Base-by-base conservation (phyloP, 2,329 filamentous ascomycete genomes). In the Ophiocordyceps camponoti-rufipedis region DNA sequence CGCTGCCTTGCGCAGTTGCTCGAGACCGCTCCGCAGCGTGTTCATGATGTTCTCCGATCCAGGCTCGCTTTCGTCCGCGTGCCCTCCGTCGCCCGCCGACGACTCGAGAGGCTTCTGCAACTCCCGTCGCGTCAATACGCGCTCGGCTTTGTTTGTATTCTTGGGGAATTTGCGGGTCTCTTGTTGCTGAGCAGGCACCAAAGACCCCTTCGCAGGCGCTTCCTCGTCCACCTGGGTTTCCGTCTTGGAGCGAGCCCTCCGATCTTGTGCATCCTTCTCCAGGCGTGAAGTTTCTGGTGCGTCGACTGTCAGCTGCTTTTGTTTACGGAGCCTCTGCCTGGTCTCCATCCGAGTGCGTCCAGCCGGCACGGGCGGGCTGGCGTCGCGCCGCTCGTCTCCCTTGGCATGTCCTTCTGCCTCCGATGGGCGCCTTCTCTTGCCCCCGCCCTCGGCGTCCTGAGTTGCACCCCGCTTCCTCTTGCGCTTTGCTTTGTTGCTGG, bases 1-100 rank as follows among this genome's bases (percentile, higher is more conserved):
- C 14, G 72, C 67, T 19, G 78, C 68, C 28, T 63, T 64, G 45
- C 70, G 72, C 47, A 87, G 66, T 50, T 77, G 70, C 18, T 69
- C 66, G 23, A 91, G 60, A 0, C 62, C 61, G 32, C 52, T 57
- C 19, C 58, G 56, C 29, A 66, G 52, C 28, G 58, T 55, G 14
- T 54, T 50, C 48, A 64, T 52, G 39, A 66, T 58, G 5, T 53
- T 50, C 31, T 40, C 43, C 10, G 53, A 46, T n/a, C 43, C 45
- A 19, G 41, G 40, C 38, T 48, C 47, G 11, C 41, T 19, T 42
- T 41, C 28, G 44, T 43, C n/a, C 32, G 13, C 18, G n/a, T 1
- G 5, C 39, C 23, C 29, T 35, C 11, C 39, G 5, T 41, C 39
- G 19, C 19, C 11, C 11, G 18, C 11, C 29, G 29, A 31, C 29